Conservation (phyloP, 2,329 filamentous ascomycete species). For the Fusarium sterilihyphosum region DNA sequence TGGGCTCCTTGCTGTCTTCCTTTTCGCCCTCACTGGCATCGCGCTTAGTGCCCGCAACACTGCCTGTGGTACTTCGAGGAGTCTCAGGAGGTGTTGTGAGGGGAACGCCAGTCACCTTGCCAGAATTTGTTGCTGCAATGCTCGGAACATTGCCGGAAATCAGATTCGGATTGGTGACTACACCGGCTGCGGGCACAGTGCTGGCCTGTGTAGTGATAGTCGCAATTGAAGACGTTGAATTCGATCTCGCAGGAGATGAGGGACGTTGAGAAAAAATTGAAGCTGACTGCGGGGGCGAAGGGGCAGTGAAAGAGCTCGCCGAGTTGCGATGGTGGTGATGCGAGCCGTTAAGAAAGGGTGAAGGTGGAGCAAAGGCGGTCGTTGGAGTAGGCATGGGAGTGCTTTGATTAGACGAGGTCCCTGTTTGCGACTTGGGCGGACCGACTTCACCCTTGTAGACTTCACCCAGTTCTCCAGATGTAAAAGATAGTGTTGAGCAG, state of each 20-base stretch:
- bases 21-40: constrained; percentile 66
- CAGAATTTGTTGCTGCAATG: constrained; percentile 78
- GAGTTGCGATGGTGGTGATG: constrained; percentile 68
- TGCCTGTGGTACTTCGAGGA: constrained; percentile 60
- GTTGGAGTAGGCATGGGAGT: constrained; percentile 79
- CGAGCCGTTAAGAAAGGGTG: constrained; percentile 61
- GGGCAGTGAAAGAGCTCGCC: constrained; percentile 65
- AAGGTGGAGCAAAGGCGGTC: constrained; percentile 68
- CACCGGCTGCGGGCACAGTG: constrained; percentile 56
- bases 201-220: constrained; percentile 76
- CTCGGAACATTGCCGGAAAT: constrained; percentile 81
- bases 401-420: constrained; percentile 66
- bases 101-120: constrained; percentile 70
- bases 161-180: constrained; percentile 81
- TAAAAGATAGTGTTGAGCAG: constrained; percentile 90
- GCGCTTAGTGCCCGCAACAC: constrained; percentile 60
- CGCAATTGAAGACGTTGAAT: constrained; percentile 82
- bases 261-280: constrained; percentile 73
- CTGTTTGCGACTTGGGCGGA: constrained; percentile 57
- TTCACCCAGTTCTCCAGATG: constrained; percentile 84
- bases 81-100: constrained; percentile 93
- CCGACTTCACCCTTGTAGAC: constrained; percentile 76
- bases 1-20: constrained; percentile 64
- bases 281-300: constrained; percentile 64
- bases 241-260: constrained; percentile 84